These are phyloP conservation scores for Leccinum longicurvipes DNA, from an alignment of 768 basidiomycete genomes.

Conservation along the genomic window DNA sequence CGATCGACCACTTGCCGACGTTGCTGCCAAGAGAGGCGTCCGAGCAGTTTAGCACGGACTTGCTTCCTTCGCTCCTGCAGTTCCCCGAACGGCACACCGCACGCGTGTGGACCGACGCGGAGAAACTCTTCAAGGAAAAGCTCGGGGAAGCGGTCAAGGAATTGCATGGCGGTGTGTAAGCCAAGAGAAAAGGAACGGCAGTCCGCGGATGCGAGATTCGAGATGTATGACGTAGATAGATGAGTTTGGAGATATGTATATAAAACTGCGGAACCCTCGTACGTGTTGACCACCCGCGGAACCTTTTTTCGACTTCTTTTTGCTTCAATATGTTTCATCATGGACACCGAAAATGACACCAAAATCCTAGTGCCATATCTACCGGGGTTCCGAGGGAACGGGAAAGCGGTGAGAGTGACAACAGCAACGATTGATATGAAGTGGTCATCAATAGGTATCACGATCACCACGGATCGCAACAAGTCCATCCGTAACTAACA, in stretches of 20 bases:
- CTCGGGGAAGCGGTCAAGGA: constrained; percentile 45
- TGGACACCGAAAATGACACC: too few relatives aligned
- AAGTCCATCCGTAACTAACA: not conserved
- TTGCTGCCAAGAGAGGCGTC: constrained; percentile 93
- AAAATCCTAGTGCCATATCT: not conserved
- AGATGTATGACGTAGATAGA: not conserved
- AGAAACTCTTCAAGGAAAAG: constrained; percentile 75
- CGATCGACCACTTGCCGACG: constrained; percentile 96
- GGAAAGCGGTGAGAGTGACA: not conserved
- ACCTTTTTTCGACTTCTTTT: not conserved
- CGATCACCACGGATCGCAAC: not conserved
- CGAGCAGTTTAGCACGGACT: constrained; percentile 89
- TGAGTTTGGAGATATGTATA: not conserved
- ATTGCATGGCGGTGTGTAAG: constrained; percentile 4
- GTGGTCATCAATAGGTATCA: not conserved
- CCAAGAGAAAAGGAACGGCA: not conserved
- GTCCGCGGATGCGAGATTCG: not conserved
- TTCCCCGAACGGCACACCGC: constrained; percentile 65
- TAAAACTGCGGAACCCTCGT: not conserved
- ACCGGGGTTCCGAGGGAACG: not conserved
- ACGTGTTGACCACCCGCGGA: not conserved
- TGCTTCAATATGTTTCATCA: not conserved
- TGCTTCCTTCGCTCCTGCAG: constrained; percentile 79
- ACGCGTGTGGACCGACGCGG: constrained; percentile 86
- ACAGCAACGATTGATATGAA: not conserved